Evolutionary conservation across 2,329 filamentous ascomycete genomes (phyloP).

Genomic region (Diaporthe longicolla): DNA sequence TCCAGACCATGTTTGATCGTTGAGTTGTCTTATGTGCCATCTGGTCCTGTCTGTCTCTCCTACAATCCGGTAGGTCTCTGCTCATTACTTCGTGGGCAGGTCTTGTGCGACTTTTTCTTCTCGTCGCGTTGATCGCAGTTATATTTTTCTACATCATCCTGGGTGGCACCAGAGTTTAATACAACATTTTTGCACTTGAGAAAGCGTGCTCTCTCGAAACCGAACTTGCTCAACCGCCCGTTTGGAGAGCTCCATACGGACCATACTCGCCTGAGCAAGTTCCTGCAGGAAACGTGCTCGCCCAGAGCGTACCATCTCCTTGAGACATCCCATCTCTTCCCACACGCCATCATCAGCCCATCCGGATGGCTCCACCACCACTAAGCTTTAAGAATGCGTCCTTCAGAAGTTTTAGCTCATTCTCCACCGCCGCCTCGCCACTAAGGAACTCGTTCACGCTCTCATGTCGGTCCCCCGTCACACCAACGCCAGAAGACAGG

Average conservation of each 20-base stretch:
- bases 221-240: slow-evolving; percentile 19
- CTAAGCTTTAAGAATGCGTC: slow-evolving; percentile 43
- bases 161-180: background rate
- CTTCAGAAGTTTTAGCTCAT: slow-evolving; percentile 44
- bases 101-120: background rate
- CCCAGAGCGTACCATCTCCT: slow-evolving; percentile 13
- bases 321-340: slow-evolving; percentile 29
- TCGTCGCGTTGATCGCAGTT: slow-evolving; percentile 10
- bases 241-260: slow-evolving; percentile 23
- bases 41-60: background rate
- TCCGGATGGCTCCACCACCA: slow-evolving; percentile 45
- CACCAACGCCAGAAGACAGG: slow-evolving; percentile 44
- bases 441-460: slow-evolving; percentile 50
- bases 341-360: slow-evolving; percentile 28
- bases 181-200: background rate
- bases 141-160: background rate
- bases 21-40: slow-evolving; percentile 20
- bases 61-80: background rate
- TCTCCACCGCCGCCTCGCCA: slow-evolving; percentile 49
- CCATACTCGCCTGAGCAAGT: slow-evolving; percentile 36
- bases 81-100: background rate
- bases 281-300: slow-evolving; percentile 36
- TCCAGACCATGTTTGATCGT: slow-evolving; percentile 28
- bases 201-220: background rate
- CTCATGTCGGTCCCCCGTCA: slow-evolving; percentile 52